Evolutionary conservation across 352 stramenopile species (phyloP).

Genomic region (Globisporangium viniferum): DNA sequence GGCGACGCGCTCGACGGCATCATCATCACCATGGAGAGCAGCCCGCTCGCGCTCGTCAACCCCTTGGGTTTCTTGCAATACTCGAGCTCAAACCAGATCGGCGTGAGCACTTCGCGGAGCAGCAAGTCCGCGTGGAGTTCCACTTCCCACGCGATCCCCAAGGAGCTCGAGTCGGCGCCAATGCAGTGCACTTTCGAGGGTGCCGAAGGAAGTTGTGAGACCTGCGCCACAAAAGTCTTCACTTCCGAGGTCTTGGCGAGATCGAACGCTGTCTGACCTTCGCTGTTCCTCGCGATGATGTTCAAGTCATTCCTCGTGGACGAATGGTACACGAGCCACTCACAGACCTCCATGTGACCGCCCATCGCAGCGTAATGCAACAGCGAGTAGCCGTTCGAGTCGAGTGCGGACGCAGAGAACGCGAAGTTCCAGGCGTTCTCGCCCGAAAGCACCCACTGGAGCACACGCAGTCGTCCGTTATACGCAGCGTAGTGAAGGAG

Average conservation of each 20-base stretch:
- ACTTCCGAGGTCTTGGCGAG: conserved; percentile 38
- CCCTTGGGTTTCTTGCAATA: conserved; percentile 55
- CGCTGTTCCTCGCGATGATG: conserved; percentile 43
- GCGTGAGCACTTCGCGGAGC: conserved; percentile 36
- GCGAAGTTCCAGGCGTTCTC: conserved; percentile 25
- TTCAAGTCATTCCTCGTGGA: conserved; percentile 33
- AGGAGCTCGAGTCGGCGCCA: conserved; percentile 41
- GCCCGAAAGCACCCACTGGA: conserved; percentile 44
- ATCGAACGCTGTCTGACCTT: conserved; percentile 38
- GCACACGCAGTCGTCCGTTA: conserved; percentile 44
- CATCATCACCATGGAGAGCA: conserved; percentile 56
- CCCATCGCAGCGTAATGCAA: conserved; percentile 70
- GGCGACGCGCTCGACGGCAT: conserved; percentile 25
- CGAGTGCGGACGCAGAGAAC: conserved; percentile 34
- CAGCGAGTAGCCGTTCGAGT: conserved; percentile 56
- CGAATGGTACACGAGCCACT: conserved; percentile 57
- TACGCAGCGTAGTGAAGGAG: conserved; percentile 70
- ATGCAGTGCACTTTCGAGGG: conserved; percentile 41
- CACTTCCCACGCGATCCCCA: conserved; percentile 61
- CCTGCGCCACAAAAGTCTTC: conserved; percentile 39
- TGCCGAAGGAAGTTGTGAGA: conserved; percentile 29
- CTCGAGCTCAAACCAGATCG: conserved; percentile 54
- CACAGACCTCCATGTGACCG: conserved; percentile 46
- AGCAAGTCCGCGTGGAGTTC: conserved; percentile 26
- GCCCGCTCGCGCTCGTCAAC: conserved; percentile 35